Evolutionary conservation across 2,329 filamentous ascomycete species (phyloP).

Genomic region (Botryotinia narcissicola): DNA sequence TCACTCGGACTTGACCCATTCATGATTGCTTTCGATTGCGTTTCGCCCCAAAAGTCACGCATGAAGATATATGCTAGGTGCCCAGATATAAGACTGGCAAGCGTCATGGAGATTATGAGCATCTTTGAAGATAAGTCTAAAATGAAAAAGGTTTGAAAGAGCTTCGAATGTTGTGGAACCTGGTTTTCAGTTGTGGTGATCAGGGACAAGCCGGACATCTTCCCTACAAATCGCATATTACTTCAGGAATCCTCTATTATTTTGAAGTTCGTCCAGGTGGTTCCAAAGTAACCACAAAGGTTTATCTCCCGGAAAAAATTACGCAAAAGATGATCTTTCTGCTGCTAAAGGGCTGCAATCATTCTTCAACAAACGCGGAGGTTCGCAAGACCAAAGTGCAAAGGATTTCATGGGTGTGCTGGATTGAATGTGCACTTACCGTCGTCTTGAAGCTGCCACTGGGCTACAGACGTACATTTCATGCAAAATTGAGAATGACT

Average conservation of each 20-base stretch:
- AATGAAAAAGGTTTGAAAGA: background rate
- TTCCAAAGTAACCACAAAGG: background rate
- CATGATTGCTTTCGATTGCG: background rate
- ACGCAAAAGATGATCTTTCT: background rate
- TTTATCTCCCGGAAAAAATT: slow-evolving; percentile 2
- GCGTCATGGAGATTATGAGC: background rate
- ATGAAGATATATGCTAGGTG: slow-evolving; percentile 1
- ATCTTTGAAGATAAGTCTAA: background rate
- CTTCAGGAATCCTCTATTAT: slow-evolving; percentile 1
- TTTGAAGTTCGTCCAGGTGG: background rate
- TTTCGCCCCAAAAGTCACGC: background rate
- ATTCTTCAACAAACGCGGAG: background rate
- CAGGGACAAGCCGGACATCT: background rate
- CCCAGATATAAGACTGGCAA: background rate
- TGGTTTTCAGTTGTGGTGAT: background rate
- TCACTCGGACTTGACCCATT: background rate
- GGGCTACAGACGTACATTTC: slow-evolving; percentile 2
- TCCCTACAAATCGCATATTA: background rate
- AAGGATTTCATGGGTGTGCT: background rate
- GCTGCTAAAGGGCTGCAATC: background rate
- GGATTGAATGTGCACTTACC: background rate
- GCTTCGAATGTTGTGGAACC: background rate
- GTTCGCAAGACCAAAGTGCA: background rate
- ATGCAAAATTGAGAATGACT: slow-evolving; percentile 5
- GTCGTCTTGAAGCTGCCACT: background rate